phyloP scores from a whole-genome alignment of 2,329 filamentous ascomycete genomes.

The Kalmusia sp. region DNA sequence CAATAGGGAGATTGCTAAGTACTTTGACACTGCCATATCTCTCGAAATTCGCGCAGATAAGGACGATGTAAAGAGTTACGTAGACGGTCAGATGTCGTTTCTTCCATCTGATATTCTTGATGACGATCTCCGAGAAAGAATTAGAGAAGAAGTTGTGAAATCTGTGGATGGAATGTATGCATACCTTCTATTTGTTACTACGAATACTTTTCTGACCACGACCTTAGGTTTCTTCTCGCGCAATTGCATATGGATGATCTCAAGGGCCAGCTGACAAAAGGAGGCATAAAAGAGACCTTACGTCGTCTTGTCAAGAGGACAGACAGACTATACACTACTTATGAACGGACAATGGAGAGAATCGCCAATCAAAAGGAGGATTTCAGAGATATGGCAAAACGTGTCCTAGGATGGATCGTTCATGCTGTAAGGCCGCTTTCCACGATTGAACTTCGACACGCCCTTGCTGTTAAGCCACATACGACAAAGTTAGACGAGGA shows the following conservation, averaged over 20 bases:
- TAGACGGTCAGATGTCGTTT: not conserved
- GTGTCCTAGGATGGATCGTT: too few species aligned
- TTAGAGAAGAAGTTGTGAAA: too few species aligned
- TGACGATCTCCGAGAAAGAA: not conserved
- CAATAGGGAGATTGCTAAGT: not conserved
- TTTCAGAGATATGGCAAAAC: too few species aligned
- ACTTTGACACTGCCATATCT: not conserved
- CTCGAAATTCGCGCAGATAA: not conserved
- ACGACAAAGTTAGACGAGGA: too few species aligned
- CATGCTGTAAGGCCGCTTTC: too few species aligned
- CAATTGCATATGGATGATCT: conserved; percentile 5
- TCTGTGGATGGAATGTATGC: not conserved
- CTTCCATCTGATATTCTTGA: not conserved
- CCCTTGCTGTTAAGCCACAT: too few species aligned
- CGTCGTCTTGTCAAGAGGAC: not conserved
- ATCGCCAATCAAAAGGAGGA: too few species aligned
- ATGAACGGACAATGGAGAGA: too few species aligned
- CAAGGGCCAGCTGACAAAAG: too few species aligned
- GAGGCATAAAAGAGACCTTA: conserved; percentile 1
- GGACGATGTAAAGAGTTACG: not conserved
- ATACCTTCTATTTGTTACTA: not conserved
- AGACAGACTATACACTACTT: too few species aligned
- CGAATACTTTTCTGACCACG: not conserved
- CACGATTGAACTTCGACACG: too few species aligned
- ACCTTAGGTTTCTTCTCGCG: conserved; percentile 13